Evolutionary conservation across 2,329 filamentous ascomycete species (phyloP), one percentile per base, ranked within the genome.

Genomic region (Epichloe gansuensis): DNA sequence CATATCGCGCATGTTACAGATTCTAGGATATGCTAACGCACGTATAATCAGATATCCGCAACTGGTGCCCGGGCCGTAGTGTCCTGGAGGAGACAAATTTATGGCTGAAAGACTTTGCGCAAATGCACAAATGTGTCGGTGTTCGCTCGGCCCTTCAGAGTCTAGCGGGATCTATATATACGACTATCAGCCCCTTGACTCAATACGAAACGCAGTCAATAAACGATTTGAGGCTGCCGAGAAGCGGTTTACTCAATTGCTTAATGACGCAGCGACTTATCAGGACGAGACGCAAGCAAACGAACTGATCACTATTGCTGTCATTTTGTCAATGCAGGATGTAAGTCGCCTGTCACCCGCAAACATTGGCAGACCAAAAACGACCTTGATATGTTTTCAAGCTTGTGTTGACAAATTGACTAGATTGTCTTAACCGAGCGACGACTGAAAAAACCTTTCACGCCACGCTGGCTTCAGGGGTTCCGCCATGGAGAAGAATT

Each of bases 61-160:
- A 70, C 21, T 72, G 69, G 69, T 71, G 69, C 38, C 66, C 69
- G 1, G 69, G 69, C 5, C 62, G 69, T 46, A 71, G 66, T 52
- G 63, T 72, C 15, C 57, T 72, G 3, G 54, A 55, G 6, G 63
- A 61, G 13, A 70, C 69, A 21, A 72, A 72, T 53, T 59, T 69
- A 2, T 72, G 69, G 69, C 56, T 71, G 15, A 63, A 61, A 9
- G 68, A 72, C 43, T 69, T 72, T 47, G 67, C 67, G 5, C 60
- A 63, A n/a, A 69, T 71, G 66, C 65, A 67, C 23, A 60, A 64
- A 25, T 63, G 61, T 28, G 54, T 58, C 13, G 67, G 67, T 21
- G 66, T 72, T 8, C 58, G 62, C 3, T 59, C 63, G 28, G 69
- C 69, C 5, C 69, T 72, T n/a, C 66, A 70, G 44, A 68, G 68